These are phyloP conservation scores for Beta corolliflora DNA, from an alignment of 179 eudicot species.

Conservation along the genomic window DNA sequence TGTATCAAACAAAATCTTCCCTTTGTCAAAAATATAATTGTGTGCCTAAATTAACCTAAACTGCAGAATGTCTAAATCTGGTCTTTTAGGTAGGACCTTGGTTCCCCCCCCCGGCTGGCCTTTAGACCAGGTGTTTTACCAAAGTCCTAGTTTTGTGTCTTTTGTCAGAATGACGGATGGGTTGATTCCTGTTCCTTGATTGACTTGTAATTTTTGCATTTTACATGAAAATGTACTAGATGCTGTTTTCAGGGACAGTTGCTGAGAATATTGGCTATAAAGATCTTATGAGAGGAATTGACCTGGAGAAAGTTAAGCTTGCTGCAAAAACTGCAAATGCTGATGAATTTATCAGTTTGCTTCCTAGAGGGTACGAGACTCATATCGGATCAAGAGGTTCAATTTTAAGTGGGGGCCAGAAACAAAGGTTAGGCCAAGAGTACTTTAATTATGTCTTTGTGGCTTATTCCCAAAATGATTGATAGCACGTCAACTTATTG, in stretches of 20 bases:
- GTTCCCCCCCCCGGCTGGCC: not conserved
- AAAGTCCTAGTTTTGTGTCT: not conserved
- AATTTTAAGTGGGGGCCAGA: slow-evolving; percentile 92
- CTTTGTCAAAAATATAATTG: not conserved
- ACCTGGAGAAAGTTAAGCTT: slow-evolving; percentile 71
- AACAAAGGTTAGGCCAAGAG: slow-evolving; percentile 64
- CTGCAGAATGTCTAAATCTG: not conserved
- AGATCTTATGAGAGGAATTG: slow-evolving; percentile 67
- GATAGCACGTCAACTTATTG: not conserved
- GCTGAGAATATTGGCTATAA: slow-evolving; percentile 92
- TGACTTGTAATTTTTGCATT: not conserved
- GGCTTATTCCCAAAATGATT: slow-evolving; percentile 7
- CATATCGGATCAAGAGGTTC: slow-evolving; percentile 86
- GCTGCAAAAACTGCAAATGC: slow-evolving; percentile 93
- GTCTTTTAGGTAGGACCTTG: not conserved
- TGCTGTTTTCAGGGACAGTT: slow-evolving; percentile 83
- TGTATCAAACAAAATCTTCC: not conserved
- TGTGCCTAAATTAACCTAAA: not conserved
- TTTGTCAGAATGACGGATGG: not conserved
- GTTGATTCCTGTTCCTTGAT: not conserved
- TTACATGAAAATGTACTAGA: slow-evolving; percentile 44
- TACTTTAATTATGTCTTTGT: not conserved
- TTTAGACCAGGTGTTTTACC: not conserved
- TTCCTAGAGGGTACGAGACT: slow-evolving; percentile 75
- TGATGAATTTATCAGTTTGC: slow-evolving; percentile 73